Evolutionary conservation across 2,329 filamentous ascomycete species (phyloP).

Genomic region (Pseudogymnoascus sp.): DNA sequence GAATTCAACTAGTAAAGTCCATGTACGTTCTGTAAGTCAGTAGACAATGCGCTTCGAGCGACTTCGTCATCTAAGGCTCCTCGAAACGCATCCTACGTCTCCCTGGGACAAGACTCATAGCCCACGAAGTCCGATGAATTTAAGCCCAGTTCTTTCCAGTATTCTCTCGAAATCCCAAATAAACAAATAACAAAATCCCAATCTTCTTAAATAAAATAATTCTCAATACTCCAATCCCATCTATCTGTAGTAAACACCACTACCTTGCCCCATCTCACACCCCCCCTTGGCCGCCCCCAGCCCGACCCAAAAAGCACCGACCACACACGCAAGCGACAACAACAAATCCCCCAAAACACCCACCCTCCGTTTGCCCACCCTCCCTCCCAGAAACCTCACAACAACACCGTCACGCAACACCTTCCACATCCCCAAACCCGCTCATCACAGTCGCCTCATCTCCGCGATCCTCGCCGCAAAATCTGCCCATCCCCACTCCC

Average conservation of each 20-base stretch:
- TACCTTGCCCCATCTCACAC: neutral
- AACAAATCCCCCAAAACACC: constrained; percentile 2
- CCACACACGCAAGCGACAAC: constrained; percentile 2
- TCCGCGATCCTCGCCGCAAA: neutral
- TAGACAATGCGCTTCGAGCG: neutral
- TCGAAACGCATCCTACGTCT: neutral
- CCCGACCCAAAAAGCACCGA: constrained; percentile 3
- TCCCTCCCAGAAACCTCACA: neutral
- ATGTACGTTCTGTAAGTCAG: neutral
- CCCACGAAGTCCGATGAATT: neutral
- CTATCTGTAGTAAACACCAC: no score
- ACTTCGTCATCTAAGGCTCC: neutral
- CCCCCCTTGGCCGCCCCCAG: neutral
- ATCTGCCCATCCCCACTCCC: neutral
- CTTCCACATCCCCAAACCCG: neutral
- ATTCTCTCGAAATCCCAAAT: neutral
- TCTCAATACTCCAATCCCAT: neutral
- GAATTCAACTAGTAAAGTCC: neutral
- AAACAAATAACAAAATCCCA: neutral
- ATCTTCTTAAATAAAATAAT: neutral
- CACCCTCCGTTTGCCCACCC: constrained; percentile 1
- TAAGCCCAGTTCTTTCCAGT: neutral
- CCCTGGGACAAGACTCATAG: neutral
- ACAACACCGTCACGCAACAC: neutral
- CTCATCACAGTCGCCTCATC: neutral